phyloP scores from a whole-genome alignment of 2,329 filamentous ascomycete genomes.

The Cercospora citrullina region DNA sequence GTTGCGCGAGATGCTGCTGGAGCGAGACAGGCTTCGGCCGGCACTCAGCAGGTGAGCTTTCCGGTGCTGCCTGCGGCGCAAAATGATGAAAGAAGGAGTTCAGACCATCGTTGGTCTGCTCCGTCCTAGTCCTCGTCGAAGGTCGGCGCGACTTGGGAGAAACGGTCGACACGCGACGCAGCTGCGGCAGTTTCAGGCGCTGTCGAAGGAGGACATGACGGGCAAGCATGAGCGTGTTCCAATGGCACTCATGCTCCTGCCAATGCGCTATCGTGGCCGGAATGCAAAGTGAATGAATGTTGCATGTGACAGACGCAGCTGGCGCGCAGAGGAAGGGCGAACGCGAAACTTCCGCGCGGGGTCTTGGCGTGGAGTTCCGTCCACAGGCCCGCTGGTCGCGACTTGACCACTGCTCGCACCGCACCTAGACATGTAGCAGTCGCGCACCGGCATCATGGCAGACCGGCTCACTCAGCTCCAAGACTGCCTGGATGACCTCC shows the following conservation, averaged over 20 bases:
- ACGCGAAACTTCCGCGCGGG: slow-evolving; percentile 3
- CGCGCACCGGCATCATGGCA: slow-evolving; percentile 28
- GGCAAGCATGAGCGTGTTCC: slow-evolving; percentile 24
- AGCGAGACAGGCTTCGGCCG: not conserved
- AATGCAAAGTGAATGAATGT: slow-evolving; percentile 5
- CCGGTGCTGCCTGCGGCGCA: not conserved
- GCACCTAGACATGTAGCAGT: not conserved
- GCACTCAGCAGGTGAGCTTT: not conserved
- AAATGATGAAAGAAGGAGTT: slow-evolving; percentile 8
- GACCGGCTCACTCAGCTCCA: slow-evolving; percentile 82
- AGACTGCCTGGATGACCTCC: slow-evolving; percentile 74
- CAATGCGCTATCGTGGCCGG: slow-evolving; percentile 19
- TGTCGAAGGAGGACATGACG: slow-evolving; percentile 14
- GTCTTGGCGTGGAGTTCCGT: slow-evolving; percentile 6
- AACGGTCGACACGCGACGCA: slow-evolving; percentile 13
- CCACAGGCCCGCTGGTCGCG: not conserved
- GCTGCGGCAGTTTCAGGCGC: slow-evolving; percentile 8
- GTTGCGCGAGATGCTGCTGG: slow-evolving; percentile 2
- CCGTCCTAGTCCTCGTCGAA: not conserved
- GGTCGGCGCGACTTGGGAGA: slow-evolving; percentile 1
- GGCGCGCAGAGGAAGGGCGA: not conserved
- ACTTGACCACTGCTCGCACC: not conserved
- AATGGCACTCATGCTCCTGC: slow-evolving; percentile 22
- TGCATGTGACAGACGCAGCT: not conserved
- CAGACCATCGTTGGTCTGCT: not conserved